A percentile compares a stretch with the other conserved stretches of the same genome.
Conservation (phyloP, 2,329 filamentous ascomycete species). For the Leptographium wingfieldii region DNA sequence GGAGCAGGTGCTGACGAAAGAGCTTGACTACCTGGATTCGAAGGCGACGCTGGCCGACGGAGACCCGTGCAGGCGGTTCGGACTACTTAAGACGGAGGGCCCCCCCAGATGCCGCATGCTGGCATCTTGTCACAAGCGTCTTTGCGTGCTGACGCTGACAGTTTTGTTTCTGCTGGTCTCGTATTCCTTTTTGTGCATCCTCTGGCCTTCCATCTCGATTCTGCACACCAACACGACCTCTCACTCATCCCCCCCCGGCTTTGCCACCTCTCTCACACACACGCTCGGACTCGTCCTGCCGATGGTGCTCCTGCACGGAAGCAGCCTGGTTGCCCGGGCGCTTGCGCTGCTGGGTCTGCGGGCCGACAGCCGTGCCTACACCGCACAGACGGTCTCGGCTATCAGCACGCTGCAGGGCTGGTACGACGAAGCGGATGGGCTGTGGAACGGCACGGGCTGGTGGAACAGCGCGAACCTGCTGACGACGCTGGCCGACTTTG, state of each 20-base stretch:
- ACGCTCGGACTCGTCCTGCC: not conserved
- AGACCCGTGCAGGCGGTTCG: not conserved
- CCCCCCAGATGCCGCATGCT: not conserved
- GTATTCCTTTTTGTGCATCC: not conserved
- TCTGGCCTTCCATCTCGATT: not conserved
- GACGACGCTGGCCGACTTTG: conserved; percentile 47
- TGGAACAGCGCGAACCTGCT: conserved; percentile 62
- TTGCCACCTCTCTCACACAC: not conserved
- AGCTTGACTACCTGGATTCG: not conserved
- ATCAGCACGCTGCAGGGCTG: conserved; percentile 40
- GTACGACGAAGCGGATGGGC: conserved; percentile 47
- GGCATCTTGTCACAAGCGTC: not conserved
- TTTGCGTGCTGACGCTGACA: not conserved
- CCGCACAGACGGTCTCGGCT: conserved; percentile 19
- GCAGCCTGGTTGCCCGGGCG: not conserved
- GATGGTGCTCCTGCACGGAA: not conserved
- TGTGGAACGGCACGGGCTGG: conserved; percentile 56
- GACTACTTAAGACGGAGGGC: not conserved
- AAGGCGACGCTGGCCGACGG: not conserved
- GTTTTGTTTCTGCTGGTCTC: not conserved
- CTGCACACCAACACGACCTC: not conserved
- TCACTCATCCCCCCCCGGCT: not conserved
- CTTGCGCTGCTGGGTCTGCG: not conserved
- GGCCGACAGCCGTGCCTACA: conserved; percentile 16
- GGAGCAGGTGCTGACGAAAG: not conserved